Evolutionary conservation across 176 grass and related monocot genomes (phyloP).

Genomic region (Eleusine coracana): DNA sequence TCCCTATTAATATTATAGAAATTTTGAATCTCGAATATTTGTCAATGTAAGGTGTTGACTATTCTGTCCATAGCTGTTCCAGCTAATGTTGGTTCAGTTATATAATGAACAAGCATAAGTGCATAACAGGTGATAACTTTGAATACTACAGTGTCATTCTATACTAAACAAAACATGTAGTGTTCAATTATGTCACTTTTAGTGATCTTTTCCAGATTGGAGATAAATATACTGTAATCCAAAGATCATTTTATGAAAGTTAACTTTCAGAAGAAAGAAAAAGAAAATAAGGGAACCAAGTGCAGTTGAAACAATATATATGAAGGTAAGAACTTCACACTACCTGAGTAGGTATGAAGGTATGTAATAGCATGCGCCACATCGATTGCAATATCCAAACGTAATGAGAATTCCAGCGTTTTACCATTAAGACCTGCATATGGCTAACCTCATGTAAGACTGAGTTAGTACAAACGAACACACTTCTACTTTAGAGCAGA

Average conservation of each 20-base stretch:
- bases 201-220: not conserved
- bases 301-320: not conserved
- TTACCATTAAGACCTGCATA: constrained; percentile 69
- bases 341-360: constrained; percentile 97
- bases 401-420: constrained; percentile 54
- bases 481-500: not conserved
- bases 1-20: too few species aligned
- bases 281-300: constrained; percentile 15
- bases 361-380: constrained; percentile 97
- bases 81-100: not conserved
- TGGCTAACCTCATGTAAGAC: constrained; percentile 34
- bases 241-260: constrained; percentile 3
- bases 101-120: not conserved
- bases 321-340: not conserved
- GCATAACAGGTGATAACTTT: not conserved
- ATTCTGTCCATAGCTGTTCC: too few species aligned
- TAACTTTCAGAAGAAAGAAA: not conserved
- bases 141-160: constrained; percentile 5
- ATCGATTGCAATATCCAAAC: constrained; percentile 86
- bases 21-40: too few species aligned
- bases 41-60: too few species aligned
- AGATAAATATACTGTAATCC: not conserved
- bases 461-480: constrained; percentile 14
- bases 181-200: not conserved
- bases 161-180: not conserved